These are phyloP conservation scores for Microascus cirrosus DNA, from an alignment of 2,329 filamentous ascomycete species.

Conservation along the genomic window DNA sequence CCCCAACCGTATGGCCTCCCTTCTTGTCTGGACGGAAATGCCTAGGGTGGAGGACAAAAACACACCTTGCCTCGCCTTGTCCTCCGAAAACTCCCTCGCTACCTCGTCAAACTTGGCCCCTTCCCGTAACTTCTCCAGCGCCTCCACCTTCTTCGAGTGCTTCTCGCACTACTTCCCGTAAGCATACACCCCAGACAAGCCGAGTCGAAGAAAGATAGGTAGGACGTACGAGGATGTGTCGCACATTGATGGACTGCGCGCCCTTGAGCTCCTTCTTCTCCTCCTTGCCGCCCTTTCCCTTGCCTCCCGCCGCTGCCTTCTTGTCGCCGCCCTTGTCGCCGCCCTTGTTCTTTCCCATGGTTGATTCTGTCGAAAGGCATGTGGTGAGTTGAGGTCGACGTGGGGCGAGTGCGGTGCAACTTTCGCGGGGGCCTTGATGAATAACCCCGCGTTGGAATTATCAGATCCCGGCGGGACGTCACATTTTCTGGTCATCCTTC, in stretches of 20 bases:
- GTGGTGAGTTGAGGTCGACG: not conserved
- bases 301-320: slow-evolving; percentile 1
- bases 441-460: not conserved
- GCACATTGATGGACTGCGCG: slow-evolving; percentile 59
- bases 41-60: not conserved
- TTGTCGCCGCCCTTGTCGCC: slow-evolving; percentile 12
- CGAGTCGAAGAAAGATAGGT: not conserved
- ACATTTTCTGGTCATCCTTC: slow-evolving; percentile 6
- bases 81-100: slow-evolving; percentile 61
- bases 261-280: slow-evolving; percentile 39
- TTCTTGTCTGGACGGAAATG: not conserved
- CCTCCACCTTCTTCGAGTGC: slow-evolving; percentile 67
- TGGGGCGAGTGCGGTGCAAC: not conserved
- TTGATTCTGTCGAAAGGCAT: not conserved
- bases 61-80: slow-evolving; percentile 59
- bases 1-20: not conserved
- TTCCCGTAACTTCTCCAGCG: slow-evolving; percentile 53
- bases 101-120: slow-evolving; percentile 67
- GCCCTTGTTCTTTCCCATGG: slow-evolving; percentile 15
- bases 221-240: slow-evolving; percentile 53
- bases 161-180: slow-evolving; percentile 51
- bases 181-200: not conserved
- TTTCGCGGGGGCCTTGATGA: not conserved
- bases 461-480: no score
- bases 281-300: slow-evolving; percentile 22